Percentiles rank a stretch among this genome's conserved stretches.
Conservation (phyloP, 164 flowering plant species). For the Sedum album region DNA sequence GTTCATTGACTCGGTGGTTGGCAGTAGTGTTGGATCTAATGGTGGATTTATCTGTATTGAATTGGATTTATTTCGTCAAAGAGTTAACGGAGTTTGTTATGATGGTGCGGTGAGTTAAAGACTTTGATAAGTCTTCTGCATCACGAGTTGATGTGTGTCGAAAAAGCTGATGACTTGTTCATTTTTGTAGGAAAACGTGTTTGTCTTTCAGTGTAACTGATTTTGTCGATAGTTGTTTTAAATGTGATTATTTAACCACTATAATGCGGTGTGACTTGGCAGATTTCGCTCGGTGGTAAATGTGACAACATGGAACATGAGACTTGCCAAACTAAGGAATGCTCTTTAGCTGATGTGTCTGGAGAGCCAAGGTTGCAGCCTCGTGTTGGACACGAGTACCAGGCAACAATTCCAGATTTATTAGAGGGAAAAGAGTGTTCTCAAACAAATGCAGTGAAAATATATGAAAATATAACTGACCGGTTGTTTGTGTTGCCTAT, state of each 20-base stretch:
- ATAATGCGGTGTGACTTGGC: conserved; percentile 2
- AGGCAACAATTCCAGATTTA: conserved; percentile 17
- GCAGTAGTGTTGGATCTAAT: neutral
- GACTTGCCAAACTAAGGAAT: neutral
- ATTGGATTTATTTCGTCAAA: too few species aligned
- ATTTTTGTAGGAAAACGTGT: neutral
- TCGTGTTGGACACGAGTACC: conserved; percentile 16
- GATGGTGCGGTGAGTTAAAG: neutral
- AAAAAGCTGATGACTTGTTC: neutral
- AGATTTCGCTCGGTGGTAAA: neutral
- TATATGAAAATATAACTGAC: neutral
- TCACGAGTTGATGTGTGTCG: neutral
- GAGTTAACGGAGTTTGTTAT: neutral
- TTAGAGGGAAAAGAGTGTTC: neutral
- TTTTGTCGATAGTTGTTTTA: neutral
- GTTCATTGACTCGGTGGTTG: neutral
- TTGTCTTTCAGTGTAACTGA: neutral
- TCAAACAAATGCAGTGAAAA: conserved; percentile 6
- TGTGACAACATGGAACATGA: neutral
- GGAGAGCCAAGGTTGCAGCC: conserved; percentile 12
- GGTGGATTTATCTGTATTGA: neutral
- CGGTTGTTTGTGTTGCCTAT: conserved; percentile 6
- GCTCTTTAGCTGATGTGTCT: conserved; percentile 5
- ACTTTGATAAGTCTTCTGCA: neutral
- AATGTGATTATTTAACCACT: neutral